These are phyloP conservation scores for Caryopteris hybrid DNA, from an alignment of 305 asterid species.

Conservation along the genomic window DNA sequence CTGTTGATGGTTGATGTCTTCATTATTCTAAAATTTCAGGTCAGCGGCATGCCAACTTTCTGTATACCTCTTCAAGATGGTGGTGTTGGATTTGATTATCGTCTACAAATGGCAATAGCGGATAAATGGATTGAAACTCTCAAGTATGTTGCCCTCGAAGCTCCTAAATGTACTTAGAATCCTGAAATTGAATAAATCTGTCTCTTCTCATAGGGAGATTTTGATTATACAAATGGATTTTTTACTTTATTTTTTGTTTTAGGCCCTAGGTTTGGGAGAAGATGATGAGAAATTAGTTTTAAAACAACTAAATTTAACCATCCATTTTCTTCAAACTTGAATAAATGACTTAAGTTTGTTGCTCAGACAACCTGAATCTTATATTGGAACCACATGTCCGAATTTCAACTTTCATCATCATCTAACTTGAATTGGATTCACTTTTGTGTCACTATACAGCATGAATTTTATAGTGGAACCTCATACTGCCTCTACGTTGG, in stretches of 20 bases:
- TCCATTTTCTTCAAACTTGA: background rate
- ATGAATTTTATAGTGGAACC: background rate
- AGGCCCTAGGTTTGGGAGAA: background rate
- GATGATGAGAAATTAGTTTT: background rate
- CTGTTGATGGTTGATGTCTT: slow-evolving; percentile 4
- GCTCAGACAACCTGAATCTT: background rate
- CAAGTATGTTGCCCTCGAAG: slow-evolving; percentile 52
- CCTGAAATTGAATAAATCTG: slow-evolving; percentile 3
- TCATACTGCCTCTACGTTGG: background rate
- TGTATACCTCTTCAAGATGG: slow-evolving; percentile 94
- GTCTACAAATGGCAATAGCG: slow-evolving; percentile 98
- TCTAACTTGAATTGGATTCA: slow-evolving; percentile 9
- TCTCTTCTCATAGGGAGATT: background rate
- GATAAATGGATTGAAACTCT: slow-evolving; percentile 98
- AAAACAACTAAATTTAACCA: background rate
- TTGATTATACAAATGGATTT: background rate
- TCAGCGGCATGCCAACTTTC: slow-evolving; percentile 99
- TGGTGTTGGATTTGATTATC: slow-evolving; percentile 96
- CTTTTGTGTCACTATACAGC: background rate
- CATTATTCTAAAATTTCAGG: slow-evolving; percentile 51
- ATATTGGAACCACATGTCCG: background rate
- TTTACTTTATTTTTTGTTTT: background rate
- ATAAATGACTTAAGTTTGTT: background rate
- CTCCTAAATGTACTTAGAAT: slow-evolving; percentile 11
- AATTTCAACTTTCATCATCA: background rate